Base-by-base conservation (phyloP, 495 filamentous ascomycete genomes). In the Neurospora hispaniola region DNA sequence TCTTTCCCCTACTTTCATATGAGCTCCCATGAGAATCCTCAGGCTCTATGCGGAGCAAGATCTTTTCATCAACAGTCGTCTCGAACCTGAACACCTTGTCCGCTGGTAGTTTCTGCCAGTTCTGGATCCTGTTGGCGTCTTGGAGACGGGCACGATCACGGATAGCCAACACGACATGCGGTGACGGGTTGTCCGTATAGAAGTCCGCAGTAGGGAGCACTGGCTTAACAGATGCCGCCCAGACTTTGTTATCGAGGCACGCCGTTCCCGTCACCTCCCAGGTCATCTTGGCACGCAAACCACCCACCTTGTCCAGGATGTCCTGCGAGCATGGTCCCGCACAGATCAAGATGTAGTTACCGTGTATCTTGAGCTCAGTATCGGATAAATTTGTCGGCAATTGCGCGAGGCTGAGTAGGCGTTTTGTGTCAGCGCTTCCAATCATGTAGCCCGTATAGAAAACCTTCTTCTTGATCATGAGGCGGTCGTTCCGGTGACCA, bases 361-460 rank as follows among this genome's bases (percentile, higher is more conserved):
- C 95, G 78, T 97, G 89, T 76, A 88, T 89, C 74, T 92, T 94
- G 72, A 98, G 80, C 41, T 97, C 93, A 43, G 79, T 80, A 23
- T 90, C 84, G 42, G 86, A 78, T 42, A 84, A 79, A 76, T 86
- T 86, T 31, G 86, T 82, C 8, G 91, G 90, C 20, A 88, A 82
- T 62, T 92, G 84, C 48, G 91, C 82, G 69, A 94, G 87, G 3
- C 85, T 84, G 68, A 93, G 87, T 23, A 99, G 83, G 66, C 86
- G 87, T 73, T 90, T 86, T 5, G 91, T 91, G 76, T 93, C 91
- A 40, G 86, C 78, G 62, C 87, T 83, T 35, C 87, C 85, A 78
- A 99, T 89, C 75, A 97, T 85, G 82, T 98, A 98, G 46, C 93
- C 94, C n/a, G 95, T 97, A 84, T 93, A 98, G 83, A 95, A 93